These are phyloP conservation scores for Russula sp. DNA, from an alignment of 768 basidiomycete genomes.

Conservation along the genomic window DNA sequence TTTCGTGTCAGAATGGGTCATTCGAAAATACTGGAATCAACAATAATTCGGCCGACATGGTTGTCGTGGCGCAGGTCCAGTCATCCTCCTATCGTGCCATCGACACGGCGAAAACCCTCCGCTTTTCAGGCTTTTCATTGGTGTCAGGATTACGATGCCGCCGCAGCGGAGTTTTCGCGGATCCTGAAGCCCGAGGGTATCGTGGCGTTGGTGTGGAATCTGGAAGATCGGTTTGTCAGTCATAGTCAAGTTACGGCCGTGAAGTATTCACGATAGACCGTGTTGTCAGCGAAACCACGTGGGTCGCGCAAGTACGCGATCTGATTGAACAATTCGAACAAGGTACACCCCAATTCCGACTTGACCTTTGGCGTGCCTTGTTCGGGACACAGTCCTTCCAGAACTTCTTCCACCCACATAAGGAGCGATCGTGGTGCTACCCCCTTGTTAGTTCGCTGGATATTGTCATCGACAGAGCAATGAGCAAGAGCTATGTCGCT, in stretches of 20 bases:
- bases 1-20: slow-evolving; percentile 58
- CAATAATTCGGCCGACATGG: slow-evolving; percentile 72
- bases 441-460: slow-evolving; percentile 52
- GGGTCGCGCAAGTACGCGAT: slow-evolving; percentile 73
- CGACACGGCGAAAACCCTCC: slow-evolving; percentile 15
- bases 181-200: slow-evolving; percentile 74
- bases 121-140: slow-evolving; percentile 81
- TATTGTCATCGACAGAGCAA: slow-evolving; percentile 59
- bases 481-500: slow-evolving; percentile 84
- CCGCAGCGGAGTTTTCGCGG: slow-evolving; percentile 72
- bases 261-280: neutral
- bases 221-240: slow-evolving; percentile 67
- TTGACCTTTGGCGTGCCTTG: slow-evolving; percentile 65
- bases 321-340: slow-evolving; percentile 64
- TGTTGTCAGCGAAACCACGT: slow-evolving; percentile 53
- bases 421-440: slow-evolving; percentile 57
- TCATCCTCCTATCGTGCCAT: slow-evolving; percentile 7
- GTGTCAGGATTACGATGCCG: slow-evolving; percentile 76
- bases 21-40: slow-evolving; percentile 63
- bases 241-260: neutral
- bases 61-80: slow-evolving; percentile 71
- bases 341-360: slow-evolving; percentile 80
- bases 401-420: slow-evolving; percentile 54
- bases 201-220: slow-evolving; percentile 83
- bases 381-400: slow-evolving; percentile 65